Percentiles rank a stretch among this genome's conserved stretches.
These are phyloP conservation scores for Davidsoniella virescens DNA, from an alignment of 2,329 filamentous ascomycete species.

Conservation along the genomic window DNA sequence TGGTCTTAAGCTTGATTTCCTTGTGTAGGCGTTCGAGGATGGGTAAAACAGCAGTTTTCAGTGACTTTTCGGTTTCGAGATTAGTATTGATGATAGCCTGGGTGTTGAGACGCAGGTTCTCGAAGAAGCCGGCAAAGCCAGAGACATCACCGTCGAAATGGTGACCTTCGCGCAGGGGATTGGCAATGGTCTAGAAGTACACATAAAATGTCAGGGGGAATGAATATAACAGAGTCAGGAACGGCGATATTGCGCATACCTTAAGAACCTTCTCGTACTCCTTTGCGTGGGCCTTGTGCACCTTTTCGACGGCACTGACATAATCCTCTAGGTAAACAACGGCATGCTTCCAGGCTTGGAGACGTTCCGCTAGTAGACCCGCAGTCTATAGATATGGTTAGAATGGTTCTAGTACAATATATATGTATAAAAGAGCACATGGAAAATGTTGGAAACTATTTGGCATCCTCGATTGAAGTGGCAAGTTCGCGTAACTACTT, in stretches of 20 bases:
- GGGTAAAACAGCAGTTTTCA: slow-evolving; percentile 74
- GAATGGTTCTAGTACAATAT: no score
- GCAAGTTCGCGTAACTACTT: slow-evolving; percentile 18
- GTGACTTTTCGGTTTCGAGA: slow-evolving; percentile 74
- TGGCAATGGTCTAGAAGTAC: slow-evolving; percentile 52
- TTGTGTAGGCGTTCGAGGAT: slow-evolving; percentile 81
- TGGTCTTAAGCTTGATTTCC: slow-evolving; percentile 92
- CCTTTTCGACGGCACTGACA: slow-evolving; percentile 67
- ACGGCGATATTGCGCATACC: slow-evolving; percentile 27
- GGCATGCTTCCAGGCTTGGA: slow-evolving; percentile 93
- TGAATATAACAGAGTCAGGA: neutral
- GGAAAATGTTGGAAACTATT: neutral
- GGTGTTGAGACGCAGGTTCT: slow-evolving; percentile 85
- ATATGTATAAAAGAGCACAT: neutral
- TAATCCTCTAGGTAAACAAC: slow-evolving; percentile 87
- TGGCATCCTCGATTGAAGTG: no score
- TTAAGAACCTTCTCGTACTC: slow-evolving; percentile 93
- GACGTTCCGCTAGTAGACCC: slow-evolving; percentile 68
- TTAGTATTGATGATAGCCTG: slow-evolving; percentile 82
- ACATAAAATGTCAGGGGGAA: neutral
- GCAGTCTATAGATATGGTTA: slow-evolving; percentile 37
- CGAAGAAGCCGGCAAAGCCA: slow-evolving; percentile 77
- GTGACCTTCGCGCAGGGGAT: slow-evolving; percentile 73
- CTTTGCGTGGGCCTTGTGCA: slow-evolving; percentile 71
- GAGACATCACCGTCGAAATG: slow-evolving; percentile 88